Base-by-base conservation (phyloP, 1,139 yeast genomes). In the Lodderomyces theae region DNA sequence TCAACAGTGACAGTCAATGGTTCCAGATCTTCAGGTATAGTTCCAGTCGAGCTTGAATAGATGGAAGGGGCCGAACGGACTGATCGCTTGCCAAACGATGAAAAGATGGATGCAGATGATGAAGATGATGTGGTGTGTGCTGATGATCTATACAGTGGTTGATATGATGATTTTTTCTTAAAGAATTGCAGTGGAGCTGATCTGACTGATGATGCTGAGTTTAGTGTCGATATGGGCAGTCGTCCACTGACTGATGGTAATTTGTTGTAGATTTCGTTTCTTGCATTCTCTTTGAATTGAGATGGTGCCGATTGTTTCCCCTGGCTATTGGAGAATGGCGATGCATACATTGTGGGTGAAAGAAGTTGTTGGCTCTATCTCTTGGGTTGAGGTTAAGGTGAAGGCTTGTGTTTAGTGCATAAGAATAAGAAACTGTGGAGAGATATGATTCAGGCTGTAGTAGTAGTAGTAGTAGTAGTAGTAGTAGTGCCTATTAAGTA, bases 1-100 rank as follows among this genome's bases (percentile, higher is more conserved):
- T 72, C 77, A 5, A 72, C 71, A 0, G 75, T 69, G 24, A 66
- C 64, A 19, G 72, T 57, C 2, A 68, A 54, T 2, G 74, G 75
- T 44, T 69, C 77, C 41, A 66, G 56, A 46, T 72, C 76, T 51
- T 71, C 77, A 2, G 77, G 77, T 28, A 72, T 71, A 13, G 77
- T 72, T 26, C 72, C 75, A 1, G 75, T 69, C 18, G 72, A 64
- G 35, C 61, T 56, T 30, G 73, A 66, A 48, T 69, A 70, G 24
- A 69, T 57, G 17, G 72, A 66, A 2, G 76, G 77, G 0, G 76
- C 75, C 7, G 71, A 63, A 22, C 77, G 54, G 9, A 69, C 71
- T 5, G 72, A 63, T 29, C 75, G 50, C 44, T 65, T 66, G 17
- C 70, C 65, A 18, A 68, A 63, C 40, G 63, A 54, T n/a, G 67